These are phyloP conservation scores for Naegleria fowleri DNA, from an alignment of 208 protist genomes.

Conservation along the genomic window DNA sequence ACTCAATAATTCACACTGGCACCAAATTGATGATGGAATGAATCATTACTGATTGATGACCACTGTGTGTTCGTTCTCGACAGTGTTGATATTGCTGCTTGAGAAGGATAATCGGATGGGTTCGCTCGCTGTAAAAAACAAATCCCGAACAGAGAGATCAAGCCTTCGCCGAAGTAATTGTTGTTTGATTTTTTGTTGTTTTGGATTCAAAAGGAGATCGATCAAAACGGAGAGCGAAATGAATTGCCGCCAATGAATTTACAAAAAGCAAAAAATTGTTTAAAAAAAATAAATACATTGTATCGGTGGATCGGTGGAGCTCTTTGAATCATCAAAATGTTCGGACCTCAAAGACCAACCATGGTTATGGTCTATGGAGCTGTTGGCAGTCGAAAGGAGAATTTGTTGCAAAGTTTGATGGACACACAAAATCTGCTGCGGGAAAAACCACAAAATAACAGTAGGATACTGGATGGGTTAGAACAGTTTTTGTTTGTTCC, in stretches of 20 bases:
- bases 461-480: not conserved
- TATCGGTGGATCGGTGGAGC: no score
- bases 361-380: not conserved
- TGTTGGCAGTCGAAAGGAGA: not conserved
- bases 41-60: no score
- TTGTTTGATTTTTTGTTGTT: not conserved
- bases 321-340: not conserved
- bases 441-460: no score
- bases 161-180: no score
- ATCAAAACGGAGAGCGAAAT: not conserved
- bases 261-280: not conserved
- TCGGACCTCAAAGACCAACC: not conserved
- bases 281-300: no score
- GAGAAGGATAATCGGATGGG: no score
- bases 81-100: no score
- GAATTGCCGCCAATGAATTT: not conserved
- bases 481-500: not conserved
- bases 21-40: no score
- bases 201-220: not conserved
- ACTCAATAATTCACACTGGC: no score
- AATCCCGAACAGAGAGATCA: no score
- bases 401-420: not conserved
- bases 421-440: not conserved
- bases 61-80: no score
- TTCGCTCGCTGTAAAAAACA: no score